phyloP scores from a whole-genome alignment of 208 protist species.

The Trypanosoma theileri region DNA sequence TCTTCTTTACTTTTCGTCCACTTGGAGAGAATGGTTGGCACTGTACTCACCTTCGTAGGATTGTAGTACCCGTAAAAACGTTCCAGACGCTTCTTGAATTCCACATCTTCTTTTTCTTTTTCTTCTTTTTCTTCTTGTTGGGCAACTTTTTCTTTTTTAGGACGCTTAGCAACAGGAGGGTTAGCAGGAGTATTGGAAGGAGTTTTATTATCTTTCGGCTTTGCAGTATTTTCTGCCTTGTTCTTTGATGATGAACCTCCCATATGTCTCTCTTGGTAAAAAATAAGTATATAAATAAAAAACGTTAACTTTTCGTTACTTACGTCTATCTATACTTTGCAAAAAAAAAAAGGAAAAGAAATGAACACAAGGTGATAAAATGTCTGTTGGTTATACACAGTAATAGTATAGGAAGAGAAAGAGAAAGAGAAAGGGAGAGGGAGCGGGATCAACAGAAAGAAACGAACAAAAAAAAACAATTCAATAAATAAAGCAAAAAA shows the following conservation, averaged over 20 bases:
- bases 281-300: too few species aligned
- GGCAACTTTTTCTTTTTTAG: not conserved
- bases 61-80: conserved; percentile 14
- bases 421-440: not conserved
- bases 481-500: not conserved
- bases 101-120: not conserved
- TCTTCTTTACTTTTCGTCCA: conserved; percentile 14
- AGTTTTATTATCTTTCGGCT: not conserved
- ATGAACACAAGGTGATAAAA: too few species aligned
- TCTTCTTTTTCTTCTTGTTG: not conserved
- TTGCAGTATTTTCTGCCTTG: not conserved
- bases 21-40: not conserved
- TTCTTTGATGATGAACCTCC: conserved; percentile 5
- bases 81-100: not conserved
- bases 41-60: conserved; percentile 4
- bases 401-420: too few species aligned
- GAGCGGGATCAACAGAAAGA: not conserved
- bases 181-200: not conserved
- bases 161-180: not conserved
- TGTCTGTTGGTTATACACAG: too few species aligned
- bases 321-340: too few species aligned
- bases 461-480: not conserved
- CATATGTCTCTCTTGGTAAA: too few species aligned
- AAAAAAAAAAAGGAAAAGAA: too few species aligned
- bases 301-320: too few species aligned